Evolutionary conservation across 805 yeast genomes (phyloP).

Genomic region (Saccharomycopsis malanga): DNA sequence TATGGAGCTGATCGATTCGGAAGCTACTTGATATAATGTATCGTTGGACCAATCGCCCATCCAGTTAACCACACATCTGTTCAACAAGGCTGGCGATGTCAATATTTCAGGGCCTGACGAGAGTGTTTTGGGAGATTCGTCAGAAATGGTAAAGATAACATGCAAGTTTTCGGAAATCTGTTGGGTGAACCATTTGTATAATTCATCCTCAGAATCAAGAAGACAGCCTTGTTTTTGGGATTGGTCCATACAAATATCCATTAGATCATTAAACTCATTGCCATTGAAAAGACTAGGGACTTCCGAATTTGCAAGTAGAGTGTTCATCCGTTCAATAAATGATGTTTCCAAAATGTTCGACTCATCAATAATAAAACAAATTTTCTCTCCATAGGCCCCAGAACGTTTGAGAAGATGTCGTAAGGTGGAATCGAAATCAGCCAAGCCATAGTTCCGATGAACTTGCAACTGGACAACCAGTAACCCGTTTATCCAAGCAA

Average conservation of each 20-base stretch:
- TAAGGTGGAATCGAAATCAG: conserved; percentile 62
- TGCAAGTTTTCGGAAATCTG: conserved; percentile 70
- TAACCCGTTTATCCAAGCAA: conserved; percentile 86
- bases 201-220: conserved; percentile 61
- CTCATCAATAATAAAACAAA: conserved; percentile 76
- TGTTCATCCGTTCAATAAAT: conserved; percentile 86
- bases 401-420: conserved; percentile 44
- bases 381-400: conserved; percentile 49
- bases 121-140: conserved; percentile 38
- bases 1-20: conserved; percentile 32
- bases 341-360: conserved; percentile 68
- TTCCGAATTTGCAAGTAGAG: conserved; percentile 88
- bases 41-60: conserved; percentile 73
- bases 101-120: conserved; percentile 39
- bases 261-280: conserved; percentile 51
- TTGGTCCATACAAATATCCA: conserved; percentile 49
- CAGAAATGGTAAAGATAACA: conserved; percentile 69
- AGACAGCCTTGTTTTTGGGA: conserved; percentile 53
- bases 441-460: conserved; percentile 43
- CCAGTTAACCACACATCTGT: conserved; percentile 84
- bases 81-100: conserved; percentile 82
- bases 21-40: conserved; percentile 46
- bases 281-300: conserved; percentile 83
- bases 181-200: conserved; percentile 64
- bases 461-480: conserved; percentile 52